phyloP scores from a whole-genome alignment of 129 eudicot species.

The Scalesia atractyloides region DNA sequence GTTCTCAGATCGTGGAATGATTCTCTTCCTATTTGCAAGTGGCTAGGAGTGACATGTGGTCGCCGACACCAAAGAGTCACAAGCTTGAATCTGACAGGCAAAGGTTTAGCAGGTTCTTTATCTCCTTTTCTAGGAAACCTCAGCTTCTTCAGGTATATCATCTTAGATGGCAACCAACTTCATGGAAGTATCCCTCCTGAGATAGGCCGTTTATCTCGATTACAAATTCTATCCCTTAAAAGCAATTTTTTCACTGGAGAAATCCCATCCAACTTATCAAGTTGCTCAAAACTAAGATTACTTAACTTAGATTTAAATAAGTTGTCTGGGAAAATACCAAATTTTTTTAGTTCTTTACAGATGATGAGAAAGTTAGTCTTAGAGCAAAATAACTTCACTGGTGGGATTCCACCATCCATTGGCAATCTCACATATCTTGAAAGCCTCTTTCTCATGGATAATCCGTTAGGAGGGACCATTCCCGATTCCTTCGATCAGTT shows the following conservation, averaged over 20 bases:
- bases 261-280: slow-evolving; percentile 27
- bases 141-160: slow-evolving; percentile 9
- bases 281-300: slow-evolving; percentile 8
- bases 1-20: slow-evolving; percentile 18
- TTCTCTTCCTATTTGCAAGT: slow-evolving; percentile 25
- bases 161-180: slow-evolving; percentile 3
- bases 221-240: not conserved
- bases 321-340: slow-evolving; percentile 21
- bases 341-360: not conserved
- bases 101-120: slow-evolving; percentile 18
- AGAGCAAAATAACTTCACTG: not conserved
- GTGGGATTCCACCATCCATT: slow-evolving; percentile 28
- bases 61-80: slow-evolving; percentile 32
- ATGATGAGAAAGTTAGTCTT: not conserved
- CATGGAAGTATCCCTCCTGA: slow-evolving; percentile 26
- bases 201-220: not conserved
- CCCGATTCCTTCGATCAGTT: slow-evolving; percentile 18
- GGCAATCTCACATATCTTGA: slow-evolving; percentile 28
- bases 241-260: slow-evolving; percentile 12
- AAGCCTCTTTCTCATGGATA: not conserved
- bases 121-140: slow-evolving; percentile 35
- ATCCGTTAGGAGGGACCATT: slow-evolving; percentile 31
- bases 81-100: not conserved
- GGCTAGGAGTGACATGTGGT: slow-evolving; percentile 29
- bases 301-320: not conserved